phyloP scores from a whole-genome alignment of 306 rosid species.

The Castanea sativa region DNA sequence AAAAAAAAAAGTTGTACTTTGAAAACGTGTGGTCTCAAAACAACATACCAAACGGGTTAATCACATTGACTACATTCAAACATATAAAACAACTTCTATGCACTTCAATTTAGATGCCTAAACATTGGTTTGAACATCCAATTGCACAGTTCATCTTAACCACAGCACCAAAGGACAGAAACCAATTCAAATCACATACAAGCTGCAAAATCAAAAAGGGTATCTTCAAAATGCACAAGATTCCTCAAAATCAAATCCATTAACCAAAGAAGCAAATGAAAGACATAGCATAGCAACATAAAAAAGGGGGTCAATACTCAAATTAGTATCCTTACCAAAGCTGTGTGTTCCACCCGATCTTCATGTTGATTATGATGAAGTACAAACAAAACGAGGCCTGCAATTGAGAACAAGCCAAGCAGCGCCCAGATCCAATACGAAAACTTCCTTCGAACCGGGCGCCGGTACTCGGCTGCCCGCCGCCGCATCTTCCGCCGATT shows the following conservation, averaged over 20 bases:
- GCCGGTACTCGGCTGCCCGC: conserved; percentile 97
- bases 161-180: neutral
- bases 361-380: conserved; percentile 76
- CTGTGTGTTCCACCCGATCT: conserved; percentile 68
- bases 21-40: no score
- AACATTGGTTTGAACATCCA: neutral
- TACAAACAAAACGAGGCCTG: conserved; percentile 64
- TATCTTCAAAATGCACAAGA: neutral
- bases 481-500: conserved; percentile 74
- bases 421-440: conserved; percentile 90
- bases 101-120: neutral
- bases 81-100: neutral
- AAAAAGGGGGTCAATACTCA: no score
- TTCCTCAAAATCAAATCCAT: conserved; percentile 1
- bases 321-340: conserved; percentile 37
- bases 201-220: conserved; percentile 11
- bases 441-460: conserved; percentile 89
- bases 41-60: no score
- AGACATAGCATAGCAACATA: neutral
- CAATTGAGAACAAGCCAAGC: conserved; percentile 59
- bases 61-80: neutral
- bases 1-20: no score
- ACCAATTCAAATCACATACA: conserved; percentile 8
- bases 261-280: conserved; percentile 5
- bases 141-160: neutral